Base-by-base conservation (phyloP, 495 filamentous ascomycete species). In the Neurospora africana region DNA sequence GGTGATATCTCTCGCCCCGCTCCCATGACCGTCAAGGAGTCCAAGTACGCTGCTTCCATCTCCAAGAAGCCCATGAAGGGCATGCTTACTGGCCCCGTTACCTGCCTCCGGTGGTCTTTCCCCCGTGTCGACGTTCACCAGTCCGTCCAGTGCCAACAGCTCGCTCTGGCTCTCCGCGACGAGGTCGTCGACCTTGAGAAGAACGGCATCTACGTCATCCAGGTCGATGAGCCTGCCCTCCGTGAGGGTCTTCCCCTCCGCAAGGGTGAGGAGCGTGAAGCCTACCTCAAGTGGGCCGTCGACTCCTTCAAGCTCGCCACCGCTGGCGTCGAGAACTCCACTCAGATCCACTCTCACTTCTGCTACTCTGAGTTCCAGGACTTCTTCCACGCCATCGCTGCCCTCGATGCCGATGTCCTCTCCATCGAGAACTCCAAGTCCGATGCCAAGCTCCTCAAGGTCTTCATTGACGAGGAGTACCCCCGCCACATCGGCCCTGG, bases 291-390 rank as follows among this genome's bases (percentile, higher is more conserved):
- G 78, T 99, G 95, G 95, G 96, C 95, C 71, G 96, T 99, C 79
- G 88, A 95, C 83, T 91, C 93, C 78, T 99, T 99, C 93, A 92
- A 91, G 81, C 93, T 99, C 75, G 89, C 95, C 72, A 94, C 93
- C 77, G 88, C 93, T 69, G 95, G 92, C 79, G 95, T 98, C 70
- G 81, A 91, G 79, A 93, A 99, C 81, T 91, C 89, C 71, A 98
- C 96, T 76, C 95, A 99, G 87, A 97, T 99, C 84, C 95, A 99
- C 89, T 97, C 93, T 69, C 95, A 99, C 87, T 99, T 99, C 93
- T 99, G 95, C 84, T 99, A 99, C 90, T 97, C 94, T 65, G 95
- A 99, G 87, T 99, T 99, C 92, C 95, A 99, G 86, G 95, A 99
- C 88, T 99, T 99, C 89, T 99, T 99, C 92, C 92, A 98, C 82